These are phyloP conservation scores for Dothistroma septosporum DNA, from an alignment of 2,329 filamentous ascomycete genomes.

Conservation along the genomic window DNA sequence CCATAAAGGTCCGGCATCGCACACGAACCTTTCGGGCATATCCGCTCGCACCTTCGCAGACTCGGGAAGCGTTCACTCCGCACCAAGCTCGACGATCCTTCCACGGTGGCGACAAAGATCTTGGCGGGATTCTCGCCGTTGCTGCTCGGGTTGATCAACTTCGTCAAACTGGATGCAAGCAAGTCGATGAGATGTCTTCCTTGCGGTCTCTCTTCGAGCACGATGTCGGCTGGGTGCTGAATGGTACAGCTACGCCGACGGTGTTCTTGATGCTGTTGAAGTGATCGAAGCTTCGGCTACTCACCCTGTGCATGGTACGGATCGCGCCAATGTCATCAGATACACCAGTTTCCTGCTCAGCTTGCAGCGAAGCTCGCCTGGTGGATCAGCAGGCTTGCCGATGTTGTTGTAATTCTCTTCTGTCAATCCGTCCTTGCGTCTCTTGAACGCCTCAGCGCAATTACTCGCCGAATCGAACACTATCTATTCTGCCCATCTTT, in stretches of 20 bases:
- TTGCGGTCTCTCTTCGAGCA: neutral
- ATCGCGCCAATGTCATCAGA: neutral
- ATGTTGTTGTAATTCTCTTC: neutral
- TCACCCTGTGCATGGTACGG: neutral
- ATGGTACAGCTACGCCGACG: too few species aligned
- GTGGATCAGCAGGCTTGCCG: neutral
- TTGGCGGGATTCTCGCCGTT: neutral
- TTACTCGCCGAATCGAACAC: too few species aligned
- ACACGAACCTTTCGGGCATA: neutral
- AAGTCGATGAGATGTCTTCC: neutral
- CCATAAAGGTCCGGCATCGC: neutral
- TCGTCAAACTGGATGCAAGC: neutral
- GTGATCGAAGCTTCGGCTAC: neutral
- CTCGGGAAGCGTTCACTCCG: neutral
- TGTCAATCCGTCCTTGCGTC: neutral
- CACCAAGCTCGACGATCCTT: neutral
- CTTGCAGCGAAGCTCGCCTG: too few species aligned
- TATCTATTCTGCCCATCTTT: neutral
- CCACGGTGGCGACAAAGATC: neutral
- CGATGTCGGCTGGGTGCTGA: neutral
- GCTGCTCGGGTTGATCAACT: neutral
- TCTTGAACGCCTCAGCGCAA: neutral
- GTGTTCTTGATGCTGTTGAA: neutral
- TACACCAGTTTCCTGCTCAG: too few species aligned
- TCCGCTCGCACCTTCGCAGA: neutral